Percentiles rank a stretch among this genome's conserved stretches.
Conservation (phyloP, 2,329 filamentous ascomycete genomes). For the Aspergillus pseudotamarii region DNA sequence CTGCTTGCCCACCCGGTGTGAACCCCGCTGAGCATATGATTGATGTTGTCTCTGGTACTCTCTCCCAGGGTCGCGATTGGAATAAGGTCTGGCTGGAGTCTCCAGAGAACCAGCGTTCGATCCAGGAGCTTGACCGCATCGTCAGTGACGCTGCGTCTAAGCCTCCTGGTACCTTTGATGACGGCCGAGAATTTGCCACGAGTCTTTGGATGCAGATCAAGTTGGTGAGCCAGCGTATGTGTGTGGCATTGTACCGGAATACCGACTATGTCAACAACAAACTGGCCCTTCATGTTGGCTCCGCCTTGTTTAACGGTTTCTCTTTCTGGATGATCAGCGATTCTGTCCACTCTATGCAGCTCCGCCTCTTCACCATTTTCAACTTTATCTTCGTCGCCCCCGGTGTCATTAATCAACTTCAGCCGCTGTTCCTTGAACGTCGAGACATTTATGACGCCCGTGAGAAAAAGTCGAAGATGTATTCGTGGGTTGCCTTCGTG, state of each 20-base stretch:
- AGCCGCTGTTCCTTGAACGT: slow-evolving; percentile 70
- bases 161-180: slow-evolving; percentile 47
- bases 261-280: slow-evolving; percentile 69
- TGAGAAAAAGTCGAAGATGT: slow-evolving; percentile 72
- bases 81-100: slow-evolving; percentile 71
- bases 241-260: slow-evolving; percentile 67
- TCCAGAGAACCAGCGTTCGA: slow-evolving; percentile 58
- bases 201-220: slow-evolving; percentile 63
- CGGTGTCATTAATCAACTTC: slow-evolving; percentile 52
- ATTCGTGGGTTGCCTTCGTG: slow-evolving; percentile 73
- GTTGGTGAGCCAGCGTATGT: slow-evolving; percentile 68
- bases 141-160: slow-evolving; percentile 51
- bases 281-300: slow-evolving; percentile 57
- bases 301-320: slow-evolving; percentile 52
- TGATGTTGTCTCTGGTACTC: slow-evolving; percentile 49
- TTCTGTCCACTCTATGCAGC: slow-evolving; percentile 67
- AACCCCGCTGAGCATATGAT: slow-evolving; percentile 66
- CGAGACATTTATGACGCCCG: slow-evolving; percentile 68
- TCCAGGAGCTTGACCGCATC: slow-evolving; percentile 66
- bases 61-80: slow-evolving; percentile 64
- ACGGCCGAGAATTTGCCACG: slow-evolving; percentile 64
- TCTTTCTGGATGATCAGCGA: slow-evolving; percentile 71
- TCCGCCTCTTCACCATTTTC: slow-evolving; percentile 72
- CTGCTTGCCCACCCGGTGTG: slow-evolving; percentile 62
- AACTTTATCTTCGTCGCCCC: slow-evolving; percentile 60